Evolutionary conservation across 768 basidiomycete genomes (phyloP).

Genomic region (Cystoderma amianthinum): DNA sequence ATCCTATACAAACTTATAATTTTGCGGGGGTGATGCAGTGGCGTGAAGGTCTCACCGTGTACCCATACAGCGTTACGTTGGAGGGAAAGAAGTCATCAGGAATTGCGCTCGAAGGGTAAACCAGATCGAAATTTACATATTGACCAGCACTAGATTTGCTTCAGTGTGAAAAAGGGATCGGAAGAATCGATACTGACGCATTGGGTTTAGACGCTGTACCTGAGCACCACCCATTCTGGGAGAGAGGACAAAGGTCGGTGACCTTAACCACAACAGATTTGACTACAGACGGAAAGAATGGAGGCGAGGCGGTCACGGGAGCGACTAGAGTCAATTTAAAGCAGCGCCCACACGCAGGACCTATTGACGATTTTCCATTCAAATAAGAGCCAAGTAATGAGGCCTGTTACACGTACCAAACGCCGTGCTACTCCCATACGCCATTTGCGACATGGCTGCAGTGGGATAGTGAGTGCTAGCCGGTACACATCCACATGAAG

Average conservation of each 20-base stretch:
- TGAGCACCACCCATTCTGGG: slow-evolving; percentile 60
- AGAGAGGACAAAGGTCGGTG: slow-evolving; percentile 72
- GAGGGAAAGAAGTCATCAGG: slow-evolving; percentile 72
- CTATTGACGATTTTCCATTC: slow-evolving; percentile 18
- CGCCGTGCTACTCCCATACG: slow-evolving; percentile 66
- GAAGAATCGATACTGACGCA: slow-evolving; percentile 33
- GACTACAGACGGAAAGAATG: slow-evolving; percentile 54
- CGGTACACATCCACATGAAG: slow-evolving; percentile 72
- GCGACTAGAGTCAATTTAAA: slow-evolving; percentile 73
- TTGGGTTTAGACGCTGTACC: slow-evolving; percentile 58
- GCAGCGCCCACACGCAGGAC: slow-evolving; percentile 72
- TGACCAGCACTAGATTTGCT: slow-evolving; percentile 45
- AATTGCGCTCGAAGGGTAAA: slow-evolving; percentile 68
- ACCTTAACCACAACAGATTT: slow-evolving; percentile 71
- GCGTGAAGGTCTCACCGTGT: slow-evolving; percentile 20
- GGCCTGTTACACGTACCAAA: slow-evolving; percentile 34
- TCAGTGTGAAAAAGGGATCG: background rate
- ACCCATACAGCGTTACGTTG: slow-evolving; percentile 58
- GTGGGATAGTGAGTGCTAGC: slow-evolving; percentile 69
- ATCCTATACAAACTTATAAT: slow-evolving; percentile 35
- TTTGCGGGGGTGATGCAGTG: background rate
- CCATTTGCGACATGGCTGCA: slow-evolving; percentile 74
- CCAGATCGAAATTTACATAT: slow-evolving; percentile 78
- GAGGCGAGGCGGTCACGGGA: slow-evolving; percentile 58
- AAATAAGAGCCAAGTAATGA: slow-evolving; percentile 1